Evolutionary conservation across 495 filamentous ascomycete genomes (phyloP), one percentile per base, ranked within the genome.

Genomic region (Aspergillus sclerotiicarbonarius): DNA sequence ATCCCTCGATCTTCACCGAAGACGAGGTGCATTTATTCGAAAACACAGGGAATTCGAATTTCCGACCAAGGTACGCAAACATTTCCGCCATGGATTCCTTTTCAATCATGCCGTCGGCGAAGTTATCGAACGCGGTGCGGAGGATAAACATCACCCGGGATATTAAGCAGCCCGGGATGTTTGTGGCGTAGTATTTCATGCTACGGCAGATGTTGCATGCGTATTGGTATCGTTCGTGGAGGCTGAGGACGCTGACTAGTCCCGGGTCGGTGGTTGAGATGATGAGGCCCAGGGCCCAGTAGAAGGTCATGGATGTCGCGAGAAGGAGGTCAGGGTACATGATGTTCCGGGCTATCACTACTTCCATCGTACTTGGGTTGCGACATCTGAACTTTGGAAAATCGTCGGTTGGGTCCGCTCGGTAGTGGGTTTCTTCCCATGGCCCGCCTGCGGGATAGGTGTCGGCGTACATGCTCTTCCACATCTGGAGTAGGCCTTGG

Each of bases 81-180:
- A 69, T 15, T 3, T 66, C 59, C 20, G 46, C 33, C 13, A 67
- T 37, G 32, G 59, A 69, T 12, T 64, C 54, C 51, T 63, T 66
- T 45, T 69, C 67, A 4, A 67, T 15, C 67, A 64, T 67, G 8
- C 64, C 67, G 19, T 66, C 61, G 7, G 59, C 32, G 19, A 69
- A 69, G 10, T 50, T 60, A 32, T 66, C 64, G 20, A 66, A 67
- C 6, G 67, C 61, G 4, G 64, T 59, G 4, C 64, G 63, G 25
- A 69, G 58, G 5, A 64, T 59, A 21, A 69, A 69, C 63, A 69
- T 69, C 30, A 67, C 59, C n/a, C 67, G 64, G 10, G 67, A 69
- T 6, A 66, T 59, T 10, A 69, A 53, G 33, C 44, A 66, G 8
- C 67, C 67, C 6, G 67, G 64, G 19, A 66, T 61, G 20, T 57